Evolutionary conservation across 768 basidiomycete species (phyloP).

Genomic region (Lactifluus volemus): DNA sequence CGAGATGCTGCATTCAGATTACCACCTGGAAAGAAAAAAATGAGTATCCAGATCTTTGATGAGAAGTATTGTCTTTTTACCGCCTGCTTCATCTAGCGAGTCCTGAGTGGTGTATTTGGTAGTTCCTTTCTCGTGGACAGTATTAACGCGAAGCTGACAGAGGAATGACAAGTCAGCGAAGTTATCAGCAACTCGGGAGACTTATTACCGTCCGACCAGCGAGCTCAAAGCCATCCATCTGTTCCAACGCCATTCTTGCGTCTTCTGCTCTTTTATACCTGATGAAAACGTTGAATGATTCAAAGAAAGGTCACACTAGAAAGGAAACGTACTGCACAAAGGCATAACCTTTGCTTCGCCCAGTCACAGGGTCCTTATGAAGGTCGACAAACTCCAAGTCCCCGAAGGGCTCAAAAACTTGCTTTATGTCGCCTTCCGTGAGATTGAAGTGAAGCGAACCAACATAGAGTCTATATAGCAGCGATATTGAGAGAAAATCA

Average conservation of each 20-base stretch:
- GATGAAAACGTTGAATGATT: background rate
- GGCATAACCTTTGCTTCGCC: constrained; percentile 94
- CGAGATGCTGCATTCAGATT: constrained; percentile 97
- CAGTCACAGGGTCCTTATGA: constrained; percentile 90
- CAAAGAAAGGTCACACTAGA: background rate
- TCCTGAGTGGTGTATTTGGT: constrained; percentile 68
- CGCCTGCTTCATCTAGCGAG: constrained; percentile 83
- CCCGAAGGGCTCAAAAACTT: constrained; percentile 99
- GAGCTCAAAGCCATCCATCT: constrained; percentile 98
- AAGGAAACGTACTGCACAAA: constrained; percentile 76
- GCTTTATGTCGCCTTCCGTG: constrained; percentile 93
- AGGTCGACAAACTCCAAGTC: constrained; percentile 98
- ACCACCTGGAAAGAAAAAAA: constrained; percentile 51
- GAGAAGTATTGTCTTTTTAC: constrained; percentile 31
- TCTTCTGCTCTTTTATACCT: constrained; percentile 90
- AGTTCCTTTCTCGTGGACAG: constrained; percentile 85
- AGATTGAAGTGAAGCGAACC: constrained; percentile 96
- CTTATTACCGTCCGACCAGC: constrained; percentile 79
- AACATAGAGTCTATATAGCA: constrained; percentile 72
- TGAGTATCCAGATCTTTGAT: background rate
- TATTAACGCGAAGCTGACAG: constrained; percentile 74
- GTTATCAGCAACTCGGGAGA: constrained; percentile 8
- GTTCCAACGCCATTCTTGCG: constrained; percentile 93
- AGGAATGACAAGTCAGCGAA: constrained; percentile 17
- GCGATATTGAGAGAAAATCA: constrained; percentile 10